Percentiles rank a stretch among this genome's conserved stretches.
Conservation (phyloP, 2,329 filamentous ascomycete species). For the Leptosphaerulina australis region DNA sequence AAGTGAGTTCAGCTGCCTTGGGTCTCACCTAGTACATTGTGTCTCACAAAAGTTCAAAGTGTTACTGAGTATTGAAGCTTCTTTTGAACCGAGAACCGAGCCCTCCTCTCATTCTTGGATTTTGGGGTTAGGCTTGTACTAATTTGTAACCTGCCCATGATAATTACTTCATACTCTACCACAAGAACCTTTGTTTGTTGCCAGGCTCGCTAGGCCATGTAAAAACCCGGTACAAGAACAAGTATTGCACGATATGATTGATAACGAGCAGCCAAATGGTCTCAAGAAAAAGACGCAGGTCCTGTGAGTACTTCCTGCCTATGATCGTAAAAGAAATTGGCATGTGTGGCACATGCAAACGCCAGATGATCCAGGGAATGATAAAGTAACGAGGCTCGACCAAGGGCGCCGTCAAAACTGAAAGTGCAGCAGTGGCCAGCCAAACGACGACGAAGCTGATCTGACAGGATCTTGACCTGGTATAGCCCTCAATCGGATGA, state of each 20-base stretch:
- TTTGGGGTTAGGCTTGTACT: no score
- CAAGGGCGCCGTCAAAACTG: slow-evolving; percentile 84
- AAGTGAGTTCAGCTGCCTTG: no score
- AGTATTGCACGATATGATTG: slow-evolving; percentile 69
- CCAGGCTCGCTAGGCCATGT: slow-evolving; percentile 68
- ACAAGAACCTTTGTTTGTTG: slow-evolving; percentile 78
- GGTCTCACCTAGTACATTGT: no score
- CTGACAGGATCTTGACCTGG: slow-evolving; percentile 24
- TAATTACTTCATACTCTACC: slow-evolving; percentile 27
- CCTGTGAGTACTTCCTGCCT: slow-evolving; percentile 30
- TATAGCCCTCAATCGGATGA: slow-evolving; percentile 10
- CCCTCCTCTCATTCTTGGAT: no score
- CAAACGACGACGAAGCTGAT: slow-evolving; percentile 63
- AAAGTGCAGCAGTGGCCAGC: slow-evolving; percentile 74
- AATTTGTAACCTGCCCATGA: no score
- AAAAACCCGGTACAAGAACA: slow-evolving; percentile 73
- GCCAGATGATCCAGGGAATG: slow-evolving; percentile 91
- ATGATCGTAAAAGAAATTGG: slow-evolving; percentile 32
- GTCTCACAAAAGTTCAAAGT: no score
- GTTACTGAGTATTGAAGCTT: no score
- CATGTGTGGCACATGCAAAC: slow-evolving; percentile 70
- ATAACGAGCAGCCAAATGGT: slow-evolving; percentile 71
- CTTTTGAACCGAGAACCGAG: no score
- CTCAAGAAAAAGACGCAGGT: slow-evolving; percentile 63
- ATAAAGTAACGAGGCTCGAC: slow-evolving; percentile 98